Evolutionary conservation across 371 early-diverging fungal genomes (phyloP), one percentile per base, ranked within the genome.

Genomic region (Apophysomyces sp.): DNA sequence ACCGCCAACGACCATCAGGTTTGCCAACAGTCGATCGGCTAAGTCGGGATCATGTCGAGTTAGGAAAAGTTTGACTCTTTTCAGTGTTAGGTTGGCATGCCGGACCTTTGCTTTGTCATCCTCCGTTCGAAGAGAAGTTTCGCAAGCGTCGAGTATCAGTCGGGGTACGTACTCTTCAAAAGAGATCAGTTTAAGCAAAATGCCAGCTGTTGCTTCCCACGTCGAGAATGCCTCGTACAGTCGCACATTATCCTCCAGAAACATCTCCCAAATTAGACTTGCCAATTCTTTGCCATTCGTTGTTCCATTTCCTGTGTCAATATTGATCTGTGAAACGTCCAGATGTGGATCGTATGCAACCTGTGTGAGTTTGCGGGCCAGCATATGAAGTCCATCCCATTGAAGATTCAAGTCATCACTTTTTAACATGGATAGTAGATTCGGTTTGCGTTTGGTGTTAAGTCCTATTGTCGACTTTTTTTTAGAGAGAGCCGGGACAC

Each of bases 101-200:
- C 61, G 55, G 7, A 55, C 53, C 24, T 64, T 62, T 3, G 55
- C 63, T 4, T 58, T 40, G 31, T 71, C 74, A 11, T 66, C 59
- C 15, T 76, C 74, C 8, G 70, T 66, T 16, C 71, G 59, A n/a
- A 64, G 63, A 0, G 64, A 41, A 4, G 21, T 31, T 16, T 69
- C 71, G 26, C 72, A 52, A 0, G 71, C 74, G 52, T 79, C 79
- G 9, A 79, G 53, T 8, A 78, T 74, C 1, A 76, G 41, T n/a
- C 65, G 60, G 3, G 72, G 75, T 4, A 73, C 39, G 21, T 66
- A 73, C 41, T 74, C 76, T 29, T 81, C 82, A 36, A 81, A 77
- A 0, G 75, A 52, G 0, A 76, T 52, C 1, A 81, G 31, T 51
- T 70, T 71, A 18, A 77, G 30, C 34, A 81, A 56, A 7, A 81